Evolutionary conservation across 441 rosid species (phyloP), one percentile per base, ranked within the genome.

Genomic region (Jatropha multifida): DNA sequence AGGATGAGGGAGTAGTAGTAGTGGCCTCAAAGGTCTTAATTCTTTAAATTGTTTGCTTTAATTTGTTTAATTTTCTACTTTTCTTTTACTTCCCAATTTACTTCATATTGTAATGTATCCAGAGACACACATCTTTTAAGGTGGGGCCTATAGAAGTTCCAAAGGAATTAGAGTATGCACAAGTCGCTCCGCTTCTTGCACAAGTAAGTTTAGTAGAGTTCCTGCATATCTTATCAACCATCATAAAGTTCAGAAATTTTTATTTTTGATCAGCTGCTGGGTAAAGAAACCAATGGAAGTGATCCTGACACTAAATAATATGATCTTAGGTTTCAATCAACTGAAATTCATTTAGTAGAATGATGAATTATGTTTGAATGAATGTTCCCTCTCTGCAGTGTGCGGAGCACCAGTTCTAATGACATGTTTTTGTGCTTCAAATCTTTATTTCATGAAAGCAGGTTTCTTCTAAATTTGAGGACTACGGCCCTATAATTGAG

Each of bases 101-200:
- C n/a, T 71, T 65, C 69, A 13, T 77, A 64, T 58, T 38, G 27
- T 64, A 67, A 37, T 79, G 61, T 80, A 18, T 69, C 20, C 74
- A 92, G 91, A 81, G 48, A 69, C 41, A 40, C 13, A 88, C 85
- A 61, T 72, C 86, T 74, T 46, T 74, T 42, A 71, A 82, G 63
- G 78, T 38, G 59, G 80, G 59, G 65, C 55, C 18, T 15, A 18
- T 54, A 15, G 20, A 58, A n/a, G 61, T 58, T 58, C 65, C 83
- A 63, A 75, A 38, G 17, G 74, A 78, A 18, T 32, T 73, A 42
- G 78, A 76, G 65, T 76, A 62, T 46, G 79, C 82, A 6, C 80
- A 84, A 63, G 73, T 80, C 64, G 67, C 80, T 68, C 76, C 86
- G 65, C 78, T 80, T 20, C 70, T 69, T 58, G 83, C 81, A 74